Conservation (phyloP, 73 alveolate genomes). For the Strombidium stylifer region DNA sequence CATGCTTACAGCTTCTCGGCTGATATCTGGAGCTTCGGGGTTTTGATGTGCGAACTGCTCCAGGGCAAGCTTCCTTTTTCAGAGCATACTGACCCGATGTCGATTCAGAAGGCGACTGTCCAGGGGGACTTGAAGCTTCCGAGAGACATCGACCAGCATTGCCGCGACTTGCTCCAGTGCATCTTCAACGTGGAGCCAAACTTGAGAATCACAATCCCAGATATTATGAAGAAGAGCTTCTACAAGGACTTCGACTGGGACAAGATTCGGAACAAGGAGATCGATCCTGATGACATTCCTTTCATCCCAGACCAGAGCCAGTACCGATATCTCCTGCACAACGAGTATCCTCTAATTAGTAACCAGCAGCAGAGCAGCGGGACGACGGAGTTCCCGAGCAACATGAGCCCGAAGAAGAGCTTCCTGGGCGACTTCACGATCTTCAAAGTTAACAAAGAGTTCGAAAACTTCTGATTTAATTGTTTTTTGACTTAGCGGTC, state of each 20-base stretch:
- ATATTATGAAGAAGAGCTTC: conserved; percentile 24
- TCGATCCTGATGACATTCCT: conserved; percentile 15
- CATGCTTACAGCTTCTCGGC: conserved; percentile 21
- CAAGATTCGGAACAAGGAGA: background rate
- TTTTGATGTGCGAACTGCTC: conserved; percentile 32
- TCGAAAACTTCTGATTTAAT: background rate
- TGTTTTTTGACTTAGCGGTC: too few species aligned
- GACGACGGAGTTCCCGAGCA: background rate
- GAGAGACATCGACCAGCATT: conserved; percentile 26
- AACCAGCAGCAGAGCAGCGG: background rate
- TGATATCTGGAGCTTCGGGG: conserved; percentile 38
- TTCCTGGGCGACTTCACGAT: background rate
- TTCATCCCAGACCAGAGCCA: conserved; percentile 18
- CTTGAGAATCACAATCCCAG: conserved; percentile 11
- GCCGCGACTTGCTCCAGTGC: conserved; percentile 4
- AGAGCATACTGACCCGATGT: conserved; percentile 4
- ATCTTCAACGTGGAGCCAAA: conserved; percentile 30
- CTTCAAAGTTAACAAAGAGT: background rate
- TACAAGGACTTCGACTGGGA: conserved; percentile 25
- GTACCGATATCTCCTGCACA: conserved; percentile 18
- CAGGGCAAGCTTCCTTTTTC: conserved; percentile 28
- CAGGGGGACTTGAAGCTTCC: conserved; percentile 33
- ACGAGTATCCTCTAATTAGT: conserved; percentile 4
- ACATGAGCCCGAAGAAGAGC: background rate
- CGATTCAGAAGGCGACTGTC: conserved; percentile 17